Percentiles rank a stretch among this genome's conserved stretches.
Conservation (phyloP, 805 yeast genomes). For the Ogataea dorogensis region DNA sequence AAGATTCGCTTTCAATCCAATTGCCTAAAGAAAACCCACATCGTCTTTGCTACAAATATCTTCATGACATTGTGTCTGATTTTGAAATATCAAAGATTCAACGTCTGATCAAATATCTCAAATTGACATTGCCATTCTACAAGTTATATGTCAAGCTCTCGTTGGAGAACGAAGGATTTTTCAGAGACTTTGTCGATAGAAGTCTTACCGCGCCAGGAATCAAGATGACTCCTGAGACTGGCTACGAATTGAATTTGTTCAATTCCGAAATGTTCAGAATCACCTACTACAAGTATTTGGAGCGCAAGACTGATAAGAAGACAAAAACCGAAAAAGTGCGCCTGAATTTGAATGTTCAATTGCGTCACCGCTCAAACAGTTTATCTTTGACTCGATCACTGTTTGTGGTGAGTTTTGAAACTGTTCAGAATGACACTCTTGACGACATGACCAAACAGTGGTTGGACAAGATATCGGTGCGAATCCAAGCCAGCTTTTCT, state of each 20-base stretch:
- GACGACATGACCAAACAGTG: slow-evolving; percentile 16
- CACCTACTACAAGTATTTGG: slow-evolving; percentile 25
- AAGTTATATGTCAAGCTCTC: slow-evolving; percentile 18
- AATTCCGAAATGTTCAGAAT: slow-evolving; percentile 27
- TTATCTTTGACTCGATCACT: slow-evolving; percentile 23
- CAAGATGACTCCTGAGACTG: slow-evolving; percentile 19
- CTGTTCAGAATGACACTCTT: slow-evolving; percentile 7
- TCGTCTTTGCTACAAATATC: slow-evolving; percentile 23
- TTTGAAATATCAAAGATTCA: slow-evolving; percentile 24
- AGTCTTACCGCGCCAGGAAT: slow-evolving; percentile 16
- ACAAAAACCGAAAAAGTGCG: slow-evolving; percentile 20
- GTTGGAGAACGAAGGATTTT: slow-evolving; percentile 10
- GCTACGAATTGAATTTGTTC: slow-evolving; percentile 22
- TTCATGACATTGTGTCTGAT: slow-evolving; percentile 24
- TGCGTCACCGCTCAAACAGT: slow-evolving; percentile 22
- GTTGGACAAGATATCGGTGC: slow-evolving; percentile 10
- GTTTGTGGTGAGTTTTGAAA: slow-evolving; percentile 26
- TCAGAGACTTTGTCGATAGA: slow-evolving; percentile 15
- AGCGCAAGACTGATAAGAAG: slow-evolving; percentile 24
- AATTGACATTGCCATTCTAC: slow-evolving; percentile 31
- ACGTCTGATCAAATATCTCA: slow-evolving; percentile 29
- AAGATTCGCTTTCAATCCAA: slow-evolving; percentile 25
- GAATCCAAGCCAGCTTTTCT: slow-evolving; percentile 16
- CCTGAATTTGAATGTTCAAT: slow-evolving; percentile 22
- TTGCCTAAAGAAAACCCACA: slow-evolving; percentile 34